Evolutionary conservation across 2,329 filamentous ascomycete species (phyloP).

Genomic region (Talaromyces piceae): DNA sequence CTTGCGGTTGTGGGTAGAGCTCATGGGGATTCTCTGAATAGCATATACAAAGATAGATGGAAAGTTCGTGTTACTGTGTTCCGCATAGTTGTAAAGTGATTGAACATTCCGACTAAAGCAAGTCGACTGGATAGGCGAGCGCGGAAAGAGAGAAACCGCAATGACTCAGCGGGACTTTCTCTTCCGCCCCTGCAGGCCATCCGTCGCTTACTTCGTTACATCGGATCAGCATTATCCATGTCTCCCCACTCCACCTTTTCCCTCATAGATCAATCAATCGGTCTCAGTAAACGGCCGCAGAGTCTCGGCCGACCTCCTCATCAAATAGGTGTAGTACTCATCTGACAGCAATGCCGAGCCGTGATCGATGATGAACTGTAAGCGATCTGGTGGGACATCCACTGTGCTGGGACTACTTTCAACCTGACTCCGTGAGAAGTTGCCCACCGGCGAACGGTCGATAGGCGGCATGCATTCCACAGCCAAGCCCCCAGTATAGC

Average conservation of each 20-base stretch:
- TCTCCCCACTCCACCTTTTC: not conserved
- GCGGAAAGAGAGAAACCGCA: not conserved
- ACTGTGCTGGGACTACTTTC: not conserved
- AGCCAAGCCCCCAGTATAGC: slow-evolving; percentile 4
- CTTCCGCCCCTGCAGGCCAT: too few species aligned
- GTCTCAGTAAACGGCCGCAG: slow-evolving; percentile 1
- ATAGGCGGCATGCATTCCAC: slow-evolving; percentile 8
- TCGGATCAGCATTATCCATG: too few species aligned
- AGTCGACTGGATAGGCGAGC: not conserved
- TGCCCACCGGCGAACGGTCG: slow-evolving; percentile 4
- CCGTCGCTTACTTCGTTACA: too few species aligned
- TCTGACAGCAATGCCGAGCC: slow-evolving; percentile 5
- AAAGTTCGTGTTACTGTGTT: too few species aligned
- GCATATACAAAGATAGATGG: not conserved
- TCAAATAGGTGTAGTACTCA: slow-evolving; percentile 8
- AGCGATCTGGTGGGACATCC: slow-evolving; percentile 3
- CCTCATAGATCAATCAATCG: not conserved
- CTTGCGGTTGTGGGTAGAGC: slow-evolving; percentile 3
- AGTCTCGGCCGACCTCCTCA: slow-evolving; percentile 6
- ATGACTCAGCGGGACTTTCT: not conserved
- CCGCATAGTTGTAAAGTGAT: too few species aligned
- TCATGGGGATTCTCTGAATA: not conserved
- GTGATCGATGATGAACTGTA: slow-evolving; percentile 8
- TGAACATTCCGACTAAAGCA: too few species aligned
- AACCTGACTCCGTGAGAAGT: not conserved